Conservation (phyloP, 192 early-diverging fungal genomes). For the Helicostylum pulchrum region DNA sequence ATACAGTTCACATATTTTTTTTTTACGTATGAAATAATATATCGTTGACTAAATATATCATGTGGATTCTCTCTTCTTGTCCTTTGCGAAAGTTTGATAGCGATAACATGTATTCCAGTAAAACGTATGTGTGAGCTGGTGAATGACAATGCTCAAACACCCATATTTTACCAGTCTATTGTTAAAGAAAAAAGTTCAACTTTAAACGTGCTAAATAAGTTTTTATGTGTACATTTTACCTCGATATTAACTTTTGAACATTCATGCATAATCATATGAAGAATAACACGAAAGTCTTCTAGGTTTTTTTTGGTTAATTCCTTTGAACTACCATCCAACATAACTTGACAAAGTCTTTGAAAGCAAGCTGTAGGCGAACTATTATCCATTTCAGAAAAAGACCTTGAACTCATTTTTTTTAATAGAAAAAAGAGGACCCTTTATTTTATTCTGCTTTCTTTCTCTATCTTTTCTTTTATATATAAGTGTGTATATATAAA, state of each 20-base stretch:
- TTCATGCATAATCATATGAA: constrained; percentile 48
- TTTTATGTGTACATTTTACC: constrained; percentile 22
- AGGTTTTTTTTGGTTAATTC: constrained; percentile 22
- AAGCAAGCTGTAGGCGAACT: not conserved
- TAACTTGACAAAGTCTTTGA: not conserved
- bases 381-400: not conserved
- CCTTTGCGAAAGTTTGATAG: constrained; percentile 35
- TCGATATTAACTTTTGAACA: constrained; percentile 56
- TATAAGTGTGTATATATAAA: not conserved
- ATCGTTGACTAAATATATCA: constrained; percentile 53
- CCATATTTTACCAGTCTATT: constrained; percentile 52
- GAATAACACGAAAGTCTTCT: constrained; percentile 25
- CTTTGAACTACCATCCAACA: constrained; percentile 16
- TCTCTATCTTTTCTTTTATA: not conserved
- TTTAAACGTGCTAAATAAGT: not conserved
- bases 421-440: too few species aligned
- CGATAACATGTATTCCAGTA: constrained; percentile 40
- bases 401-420: not conserved
- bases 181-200: not conserved
- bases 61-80: constrained; percentile 47
- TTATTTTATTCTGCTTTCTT: not conserved
- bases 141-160: constrained; percentile 42
- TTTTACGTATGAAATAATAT: constrained; percentile 49
- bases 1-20: too few species aligned
- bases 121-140: constrained; percentile 34